Percentiles rank a stretch among this genome's conserved stretches.
Conservation (phyloP, 768 basidiomycete genomes). For the Chalciporus pseudorubinellus region DNA sequence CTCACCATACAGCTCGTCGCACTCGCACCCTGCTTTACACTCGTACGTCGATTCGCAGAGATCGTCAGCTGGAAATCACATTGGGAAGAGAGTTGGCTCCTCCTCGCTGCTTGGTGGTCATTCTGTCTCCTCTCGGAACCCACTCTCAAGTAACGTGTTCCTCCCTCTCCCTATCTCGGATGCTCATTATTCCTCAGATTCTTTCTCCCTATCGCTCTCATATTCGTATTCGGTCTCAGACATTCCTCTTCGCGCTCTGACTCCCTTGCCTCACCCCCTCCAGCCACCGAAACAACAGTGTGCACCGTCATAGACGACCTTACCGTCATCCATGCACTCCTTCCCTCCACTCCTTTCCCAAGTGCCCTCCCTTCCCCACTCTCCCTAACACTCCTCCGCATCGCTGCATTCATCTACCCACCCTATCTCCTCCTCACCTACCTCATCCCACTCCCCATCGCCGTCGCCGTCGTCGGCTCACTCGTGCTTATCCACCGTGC, state of each 20-base stretch:
- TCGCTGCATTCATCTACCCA: slow-evolving; percentile 52
- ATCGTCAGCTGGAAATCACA: slow-evolving; percentile 54
- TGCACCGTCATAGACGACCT: slow-evolving; percentile 63
- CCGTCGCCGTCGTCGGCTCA: slow-evolving; percentile 59
- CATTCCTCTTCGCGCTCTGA: slow-evolving; percentile 24
- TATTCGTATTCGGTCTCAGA: slow-evolving; percentile 38
- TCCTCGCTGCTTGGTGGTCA: slow-evolving; percentile 75
- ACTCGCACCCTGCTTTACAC: slow-evolving; percentile 54
- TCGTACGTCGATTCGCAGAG: slow-evolving; percentile 42
- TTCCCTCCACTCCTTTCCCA: slow-evolving; percentile 41
- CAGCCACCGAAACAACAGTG: slow-evolving; percentile 54
- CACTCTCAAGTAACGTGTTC: slow-evolving; percentile 45
- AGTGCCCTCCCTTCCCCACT: slow-evolving; percentile 10
- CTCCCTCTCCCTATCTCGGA: fast-evolving
- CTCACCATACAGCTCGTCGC: slow-evolving; percentile 60
- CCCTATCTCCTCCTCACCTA: slow-evolving; percentile 68
- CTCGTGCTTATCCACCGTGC: slow-evolving; percentile 61
- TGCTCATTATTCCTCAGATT: slow-evolving; percentile 40
- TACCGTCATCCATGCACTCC: slow-evolving; percentile 56
- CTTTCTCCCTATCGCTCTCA: slow-evolving; percentile 52
- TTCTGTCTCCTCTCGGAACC: slow-evolving; percentile 59
- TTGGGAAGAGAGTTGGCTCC: slow-evolving; percentile 64
- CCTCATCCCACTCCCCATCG: slow-evolving; percentile 58
- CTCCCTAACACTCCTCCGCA: slow-evolving; percentile 47
- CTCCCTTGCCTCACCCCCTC: slow-evolving; percentile 20